Evolutionary conservation across 148 eudicot species (phyloP), one percentile per base, ranked within the genome.

Genomic region (Chenopodium suecicum): DNA sequence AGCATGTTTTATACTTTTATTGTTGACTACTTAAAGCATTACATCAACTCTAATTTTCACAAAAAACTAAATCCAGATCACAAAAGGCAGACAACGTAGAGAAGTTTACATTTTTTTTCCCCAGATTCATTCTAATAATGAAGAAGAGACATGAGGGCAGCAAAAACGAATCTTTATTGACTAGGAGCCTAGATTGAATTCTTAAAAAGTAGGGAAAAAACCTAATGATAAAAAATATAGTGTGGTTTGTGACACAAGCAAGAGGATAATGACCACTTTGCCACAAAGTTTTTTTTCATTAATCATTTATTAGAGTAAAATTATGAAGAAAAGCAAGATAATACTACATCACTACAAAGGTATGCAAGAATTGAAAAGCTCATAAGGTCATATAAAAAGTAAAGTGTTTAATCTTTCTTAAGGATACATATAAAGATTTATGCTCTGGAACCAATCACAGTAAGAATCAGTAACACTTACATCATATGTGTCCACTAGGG

Each of bases 401-500:
- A 44, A 34, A 9, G 6, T 9, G 29, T 67, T 67, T 37, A 29
- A 27, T 54, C 19, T 54, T 16, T 54, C 60, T 14, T 41, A 37
- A 20, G 50, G 52, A 11, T 37, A 71, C 13, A 44, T 2, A 72
- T 20, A 47, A 44, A n/a, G 2, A 27, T 1, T 8, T 48, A 71
- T 44, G 54, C 25, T 6, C 1, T 2, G 54, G 52, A 72, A 46
- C 17, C 73, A 46, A 7, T n/a, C 19, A 48, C 23, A 48, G 4
- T 48, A 72, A 73, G 29, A 73, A 47, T 47, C 48, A 46, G n/a
- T 62, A 56, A 29, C 77, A 89, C 99, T 92, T 92, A 94, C 99
- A 88, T 96, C 99, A 83, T 96, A 96, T 25, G 99, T 96, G 87
- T 96, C 99, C 74, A 96, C 99, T 76, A 96, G 95, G 83, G 98